These are phyloP conservation scores for Calonectria hawksworthii DNA, from an alignment of 2,329 filamentous ascomycete species.

Conservation along the genomic window DNA sequence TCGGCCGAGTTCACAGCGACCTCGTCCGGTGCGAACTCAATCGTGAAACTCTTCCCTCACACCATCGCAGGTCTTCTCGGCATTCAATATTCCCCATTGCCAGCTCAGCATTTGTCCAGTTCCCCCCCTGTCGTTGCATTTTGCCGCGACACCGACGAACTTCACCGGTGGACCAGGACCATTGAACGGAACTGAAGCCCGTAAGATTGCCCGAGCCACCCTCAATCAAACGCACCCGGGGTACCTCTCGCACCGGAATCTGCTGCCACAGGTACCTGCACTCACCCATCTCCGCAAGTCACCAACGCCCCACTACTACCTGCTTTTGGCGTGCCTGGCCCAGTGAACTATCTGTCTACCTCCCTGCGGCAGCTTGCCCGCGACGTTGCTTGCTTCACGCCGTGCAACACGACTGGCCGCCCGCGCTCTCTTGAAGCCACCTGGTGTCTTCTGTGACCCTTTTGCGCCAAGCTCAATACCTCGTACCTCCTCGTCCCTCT, in stretches of 20 bases:
- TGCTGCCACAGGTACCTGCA: constrained; percentile 19
- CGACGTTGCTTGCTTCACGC: constrained; percentile 47
- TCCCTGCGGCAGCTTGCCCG: constrained; percentile 46
- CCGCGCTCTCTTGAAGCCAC: constrained; percentile 48
- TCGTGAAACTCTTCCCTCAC: constrained; percentile 17
- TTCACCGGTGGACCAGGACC: constrained; percentile 24
- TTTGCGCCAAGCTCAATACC: constrained; percentile 42
- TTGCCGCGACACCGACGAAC: constrained; percentile 8
- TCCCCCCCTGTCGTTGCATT: constrained; percentile 1
- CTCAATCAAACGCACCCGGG: constrained; percentile 16
- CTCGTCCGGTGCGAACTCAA: background rate
- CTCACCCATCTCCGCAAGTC: constrained; percentile 19
- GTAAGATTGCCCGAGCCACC: constrained; percentile 30
- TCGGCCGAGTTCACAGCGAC: constrained; percentile 6
- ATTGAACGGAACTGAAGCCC: constrained; percentile 12
- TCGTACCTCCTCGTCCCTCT: constrained; percentile 34
- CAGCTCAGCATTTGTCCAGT: background rate
- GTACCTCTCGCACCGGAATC: constrained; percentile 20
- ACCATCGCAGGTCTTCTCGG: constrained; percentile 8
- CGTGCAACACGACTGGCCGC: constrained; percentile 46
- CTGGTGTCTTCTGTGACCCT: constrained; percentile 49
- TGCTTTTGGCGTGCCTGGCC: constrained; percentile 35
- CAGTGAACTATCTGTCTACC: constrained; percentile 40
- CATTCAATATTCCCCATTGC: background rate
- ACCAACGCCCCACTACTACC: constrained; percentile 30